phyloP scores from a whole-genome alignment of 257 asterid genomes.

The Fraxinus cuspidata region DNA sequence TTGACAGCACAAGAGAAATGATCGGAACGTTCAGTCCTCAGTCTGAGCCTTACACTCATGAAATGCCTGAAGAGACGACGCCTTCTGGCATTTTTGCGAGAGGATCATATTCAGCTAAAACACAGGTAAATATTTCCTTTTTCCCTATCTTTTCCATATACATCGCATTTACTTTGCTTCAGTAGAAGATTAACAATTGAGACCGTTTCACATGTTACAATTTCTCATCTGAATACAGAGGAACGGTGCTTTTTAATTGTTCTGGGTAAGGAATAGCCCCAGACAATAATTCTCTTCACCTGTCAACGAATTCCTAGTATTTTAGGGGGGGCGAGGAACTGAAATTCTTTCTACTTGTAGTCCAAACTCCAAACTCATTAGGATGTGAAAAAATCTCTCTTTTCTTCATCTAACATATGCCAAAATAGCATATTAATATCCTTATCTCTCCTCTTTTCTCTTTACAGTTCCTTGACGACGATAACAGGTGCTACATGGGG shows the following conservation, averaged over 20 bases:
- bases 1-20: conserved; percentile 51
- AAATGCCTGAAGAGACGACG: conserved; percentile 53
- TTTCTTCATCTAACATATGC: neutral
- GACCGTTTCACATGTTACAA: too few relatives aligned
- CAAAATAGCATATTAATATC: neutral
- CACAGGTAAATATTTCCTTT: conserved; percentile 34
- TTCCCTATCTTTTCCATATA: neutral
- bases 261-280: too few relatives aligned
- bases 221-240: too few relatives aligned
- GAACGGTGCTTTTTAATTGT: too few relatives aligned
- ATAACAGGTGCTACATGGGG: conserved; percentile 90
- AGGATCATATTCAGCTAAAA: conserved; percentile 48
- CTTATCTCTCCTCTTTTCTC: neutral
- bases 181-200: too few relatives aligned
- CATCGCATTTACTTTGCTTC: too few relatives aligned
- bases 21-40: conserved; percentile 55
- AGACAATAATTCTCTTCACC: too few relatives aligned
- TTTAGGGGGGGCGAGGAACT: too few relatives aligned
- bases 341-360: too few relatives aligned
- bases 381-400: neutral
- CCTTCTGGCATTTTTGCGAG: conserved; percentile 58
- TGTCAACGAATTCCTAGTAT: too few relatives aligned
- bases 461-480: conserved; percentile 60
- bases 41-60: conserved; percentile 45
- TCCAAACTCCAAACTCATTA: too few relatives aligned